Percentiles rank a stretch among this genome's conserved stretches.
Evolutionary conservation across 768 basidiomycete species (phyloP).

Genomic region (Lentinula lateritia): DNA sequence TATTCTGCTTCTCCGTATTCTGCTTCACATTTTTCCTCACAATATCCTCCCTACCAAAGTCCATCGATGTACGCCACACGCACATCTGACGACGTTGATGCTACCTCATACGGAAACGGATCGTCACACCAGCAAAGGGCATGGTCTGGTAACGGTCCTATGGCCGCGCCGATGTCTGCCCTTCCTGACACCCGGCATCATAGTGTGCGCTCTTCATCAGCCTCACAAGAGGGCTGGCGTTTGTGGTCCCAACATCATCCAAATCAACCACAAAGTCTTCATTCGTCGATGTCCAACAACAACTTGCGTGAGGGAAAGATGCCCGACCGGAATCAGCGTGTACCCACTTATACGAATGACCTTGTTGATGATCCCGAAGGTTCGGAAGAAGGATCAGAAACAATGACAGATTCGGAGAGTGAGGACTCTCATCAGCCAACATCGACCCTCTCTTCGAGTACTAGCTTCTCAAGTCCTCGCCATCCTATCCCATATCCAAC

Average conservation of each 20-base stretch:
- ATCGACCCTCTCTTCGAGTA: not conserved
- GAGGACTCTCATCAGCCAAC: not conserved
- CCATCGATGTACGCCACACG: not conserved
- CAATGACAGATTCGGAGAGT: not conserved
- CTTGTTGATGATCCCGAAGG: not conserved
- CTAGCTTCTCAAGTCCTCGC: not conserved
- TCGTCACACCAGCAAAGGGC: not conserved
- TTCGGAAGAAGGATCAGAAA: not conserved
- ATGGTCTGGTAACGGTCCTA: not conserved
- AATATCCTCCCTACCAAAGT: not conserved
- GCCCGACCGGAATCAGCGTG: not conserved
- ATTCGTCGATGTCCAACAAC: not conserved
- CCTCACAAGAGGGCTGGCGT: conserved; percentile 1
- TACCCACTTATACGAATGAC: not conserved
- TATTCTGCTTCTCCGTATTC: not conserved
- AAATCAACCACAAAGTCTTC: not conserved
- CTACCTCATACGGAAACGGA: not conserved
- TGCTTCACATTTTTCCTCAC: not conserved
- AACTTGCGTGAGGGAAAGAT: not conserved
- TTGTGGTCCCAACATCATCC: not conserved
- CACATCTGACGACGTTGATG: not conserved
- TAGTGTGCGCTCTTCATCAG: not conserved
- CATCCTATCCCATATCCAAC: not conserved
- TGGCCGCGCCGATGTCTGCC: not conserved
- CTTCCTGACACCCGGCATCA: not conserved